These are phyloP conservation scores for Colletotrichum zoysiae DNA, from an alignment of 2,329 filamentous ascomycete species.

Conservation along the genomic window DNA sequence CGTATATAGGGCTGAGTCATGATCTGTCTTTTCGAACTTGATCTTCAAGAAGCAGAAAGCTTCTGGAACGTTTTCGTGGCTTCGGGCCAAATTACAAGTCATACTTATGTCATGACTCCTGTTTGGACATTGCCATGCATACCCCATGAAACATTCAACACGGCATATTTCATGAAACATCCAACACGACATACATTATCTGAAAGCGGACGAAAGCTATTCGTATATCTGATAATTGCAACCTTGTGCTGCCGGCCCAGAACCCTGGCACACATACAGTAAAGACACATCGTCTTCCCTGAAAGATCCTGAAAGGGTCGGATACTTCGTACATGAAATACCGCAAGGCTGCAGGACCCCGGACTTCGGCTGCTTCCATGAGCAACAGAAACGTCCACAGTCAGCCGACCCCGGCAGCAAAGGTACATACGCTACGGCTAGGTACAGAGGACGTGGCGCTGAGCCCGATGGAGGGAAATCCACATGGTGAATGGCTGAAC, in stretches of 20 bases:
- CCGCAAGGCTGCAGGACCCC: slow-evolving; percentile 12
- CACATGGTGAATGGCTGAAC: slow-evolving; percentile 19
- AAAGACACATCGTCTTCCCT: not conserved
- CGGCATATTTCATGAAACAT: not conserved
- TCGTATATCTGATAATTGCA: not conserved
- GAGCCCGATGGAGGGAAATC: slow-evolving; percentile 11
- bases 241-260: not conserved
- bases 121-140: slow-evolving; percentile 12
- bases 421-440: not conserved
- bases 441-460: not conserved
- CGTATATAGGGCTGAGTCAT: slow-evolving; percentile 36
- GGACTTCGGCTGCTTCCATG: not conserved
- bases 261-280: not conserved
- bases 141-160: not conserved
- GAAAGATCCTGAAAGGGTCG: not conserved
- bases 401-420: slow-evolving; percentile 5
- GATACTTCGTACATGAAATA: slow-evolving; percentile 5
- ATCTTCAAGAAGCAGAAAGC: slow-evolving; percentile 2
- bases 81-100: not conserved
- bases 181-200: not conserved
- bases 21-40: slow-evolving; percentile 30
- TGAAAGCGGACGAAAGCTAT: not conserved
- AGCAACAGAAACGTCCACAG: not conserved
- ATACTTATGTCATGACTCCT: slow-evolving; percentile 19
- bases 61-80: slow-evolving; percentile 37